These are phyloP conservation scores for Orbilia brochopaga DNA, from an alignment of 2,329 filamentous ascomycete genomes.

Conservation along the genomic window DNA sequence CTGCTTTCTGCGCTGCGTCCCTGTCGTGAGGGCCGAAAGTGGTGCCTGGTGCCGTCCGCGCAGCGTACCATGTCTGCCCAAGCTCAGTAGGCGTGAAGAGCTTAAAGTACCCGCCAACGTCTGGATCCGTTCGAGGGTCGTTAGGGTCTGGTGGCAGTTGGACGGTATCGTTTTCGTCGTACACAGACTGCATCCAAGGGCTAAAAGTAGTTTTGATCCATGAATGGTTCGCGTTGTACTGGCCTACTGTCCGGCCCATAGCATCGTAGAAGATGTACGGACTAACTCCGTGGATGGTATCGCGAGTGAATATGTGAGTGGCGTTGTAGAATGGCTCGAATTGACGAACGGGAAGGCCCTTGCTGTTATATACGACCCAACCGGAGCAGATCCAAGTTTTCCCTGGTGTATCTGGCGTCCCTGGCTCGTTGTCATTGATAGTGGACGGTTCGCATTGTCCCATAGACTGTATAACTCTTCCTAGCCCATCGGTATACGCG, in stretches of 20 bases:
- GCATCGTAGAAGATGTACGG: slow-evolving; percentile 43
- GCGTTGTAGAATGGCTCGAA: slow-evolving; percentile 53
- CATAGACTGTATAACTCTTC: slow-evolving; percentile 15
- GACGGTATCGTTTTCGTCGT: slow-evolving; percentile 34
- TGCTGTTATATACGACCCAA: slow-evolving; percentile 54
- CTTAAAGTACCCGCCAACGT: slow-evolving; percentile 21
- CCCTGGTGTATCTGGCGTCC: slow-evolving; percentile 7
- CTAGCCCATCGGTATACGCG: slow-evolving; percentile 33
- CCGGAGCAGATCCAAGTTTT: slow-evolving; percentile 51
- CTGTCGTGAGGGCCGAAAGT: slow-evolving; percentile 2
- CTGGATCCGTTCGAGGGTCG: slow-evolving; percentile 20
- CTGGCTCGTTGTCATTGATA: neutral
- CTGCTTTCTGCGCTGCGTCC: slow-evolving; percentile 28
- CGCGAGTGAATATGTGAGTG: slow-evolving; percentile 42
- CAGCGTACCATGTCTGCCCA: neutral
- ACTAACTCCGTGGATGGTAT: slow-evolving; percentile 23
- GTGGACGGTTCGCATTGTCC: neutral
- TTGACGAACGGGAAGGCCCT: slow-evolving; percentile 48
- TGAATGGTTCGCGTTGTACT: slow-evolving; percentile 50
- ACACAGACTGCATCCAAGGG: slow-evolving; percentile 23
- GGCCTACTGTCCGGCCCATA: slow-evolving; percentile 39
- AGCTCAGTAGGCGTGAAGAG: neutral
- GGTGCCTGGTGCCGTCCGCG: neutral
- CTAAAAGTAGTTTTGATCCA: slow-evolving; percentile 48
- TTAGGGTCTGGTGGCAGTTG: neutral